Conservation (phyloP, 2,329 filamentous ascomycete genomes). For the Westerdykella sp. region DNA sequence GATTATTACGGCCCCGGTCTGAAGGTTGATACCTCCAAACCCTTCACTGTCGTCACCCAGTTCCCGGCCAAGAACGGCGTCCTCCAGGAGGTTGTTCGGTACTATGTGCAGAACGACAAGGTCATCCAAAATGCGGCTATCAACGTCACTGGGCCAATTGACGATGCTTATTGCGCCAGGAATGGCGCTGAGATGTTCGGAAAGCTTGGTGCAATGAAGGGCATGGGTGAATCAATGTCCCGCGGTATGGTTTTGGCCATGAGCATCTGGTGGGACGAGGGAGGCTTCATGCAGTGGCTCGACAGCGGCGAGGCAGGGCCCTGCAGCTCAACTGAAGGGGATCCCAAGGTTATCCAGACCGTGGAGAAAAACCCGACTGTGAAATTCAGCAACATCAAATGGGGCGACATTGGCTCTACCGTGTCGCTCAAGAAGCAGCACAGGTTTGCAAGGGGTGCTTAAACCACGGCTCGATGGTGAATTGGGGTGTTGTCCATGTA, state of each 20-base stretch:
- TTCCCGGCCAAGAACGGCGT: constrained; percentile 55
- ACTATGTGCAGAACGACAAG: constrained; percentile 59
- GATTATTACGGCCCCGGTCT: constrained; percentile 22
- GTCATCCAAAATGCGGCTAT: constrained; percentile 52
- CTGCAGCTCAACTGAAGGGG: constrained; percentile 50
- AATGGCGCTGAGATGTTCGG: constrained; percentile 24
- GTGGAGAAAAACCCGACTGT: constrained; percentile 47
- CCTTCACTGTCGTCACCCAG: constrained; percentile 62
- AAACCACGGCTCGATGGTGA: too few relatives aligned
- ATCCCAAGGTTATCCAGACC: constrained; percentile 44
- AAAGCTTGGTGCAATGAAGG: constrained; percentile 39
- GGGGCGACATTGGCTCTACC: constrained; percentile 56
- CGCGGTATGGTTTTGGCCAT: constrained; percentile 51
- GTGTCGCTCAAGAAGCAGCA: constrained; percentile 23
- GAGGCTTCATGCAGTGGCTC: constrained; percentile 53
- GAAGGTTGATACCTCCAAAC: constrained; percentile 54
- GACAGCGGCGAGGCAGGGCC: constrained; percentile 49
- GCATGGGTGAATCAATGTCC: constrained; percentile 43
- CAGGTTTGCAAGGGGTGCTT: not conserved
- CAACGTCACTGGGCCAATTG: constrained; percentile 22
- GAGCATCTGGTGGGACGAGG: constrained; percentile 52
- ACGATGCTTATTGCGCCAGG: constrained; percentile 26
- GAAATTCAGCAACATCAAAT: constrained; percentile 52
- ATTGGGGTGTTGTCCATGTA: too few relatives aligned
- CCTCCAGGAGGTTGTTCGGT: constrained; percentile 56